These are phyloP conservation scores for Phylloporus sp. DNA, from an alignment of 768 basidiomycete species.

Conservation along the genomic window DNA sequence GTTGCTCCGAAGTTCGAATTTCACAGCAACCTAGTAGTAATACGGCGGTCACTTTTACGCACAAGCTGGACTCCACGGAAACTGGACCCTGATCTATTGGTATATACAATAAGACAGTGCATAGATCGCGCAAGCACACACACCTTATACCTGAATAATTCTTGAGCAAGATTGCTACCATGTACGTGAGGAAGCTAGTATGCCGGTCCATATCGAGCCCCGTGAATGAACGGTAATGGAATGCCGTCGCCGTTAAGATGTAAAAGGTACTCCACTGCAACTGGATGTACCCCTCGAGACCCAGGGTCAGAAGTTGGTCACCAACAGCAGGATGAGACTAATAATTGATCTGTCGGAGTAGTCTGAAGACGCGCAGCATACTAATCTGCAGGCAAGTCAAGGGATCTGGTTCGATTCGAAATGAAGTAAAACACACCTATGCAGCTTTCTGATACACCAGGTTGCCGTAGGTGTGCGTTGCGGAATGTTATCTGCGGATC, in stretches of 20 bases:
- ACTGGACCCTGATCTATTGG: conserved; percentile 23
- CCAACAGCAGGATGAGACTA: conserved; percentile 29
- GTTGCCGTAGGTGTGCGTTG: conserved; percentile 32
- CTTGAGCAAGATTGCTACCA: conserved; percentile 19
- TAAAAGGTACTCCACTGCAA: conserved; percentile 31
- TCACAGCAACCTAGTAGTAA: conserved; percentile 33
- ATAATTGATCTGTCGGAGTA: conserved; percentile 22
- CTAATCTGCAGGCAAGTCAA: conserved; percentile 26
- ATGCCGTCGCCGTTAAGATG: conserved; percentile 6
- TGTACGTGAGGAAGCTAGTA: conserved; percentile 29
- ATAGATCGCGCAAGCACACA: conserved; percentile 11
- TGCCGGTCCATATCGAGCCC: conserved; percentile 31
- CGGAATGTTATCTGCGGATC: conserved; percentile 22
- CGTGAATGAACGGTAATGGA: conserved; percentile 7
- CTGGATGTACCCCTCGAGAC: conserved; percentile 27
- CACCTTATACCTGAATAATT: conserved; percentile 32
- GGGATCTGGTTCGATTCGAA: conserved; percentile 19
- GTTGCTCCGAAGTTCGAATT: conserved; percentile 34
- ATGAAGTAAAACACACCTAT: conserved; percentile 29
- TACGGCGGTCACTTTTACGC: conserved; percentile 13
- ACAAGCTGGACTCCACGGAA: conserved; percentile 8
- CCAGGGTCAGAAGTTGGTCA: conserved; percentile 25
- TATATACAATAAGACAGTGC: conserved; percentile 7
- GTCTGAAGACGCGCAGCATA: conserved; percentile 29
- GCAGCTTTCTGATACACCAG: conserved; percentile 32